phyloP scores from a whole-genome alignment of 176 grass and related monocot genomes.

The Canna indica region DNA sequence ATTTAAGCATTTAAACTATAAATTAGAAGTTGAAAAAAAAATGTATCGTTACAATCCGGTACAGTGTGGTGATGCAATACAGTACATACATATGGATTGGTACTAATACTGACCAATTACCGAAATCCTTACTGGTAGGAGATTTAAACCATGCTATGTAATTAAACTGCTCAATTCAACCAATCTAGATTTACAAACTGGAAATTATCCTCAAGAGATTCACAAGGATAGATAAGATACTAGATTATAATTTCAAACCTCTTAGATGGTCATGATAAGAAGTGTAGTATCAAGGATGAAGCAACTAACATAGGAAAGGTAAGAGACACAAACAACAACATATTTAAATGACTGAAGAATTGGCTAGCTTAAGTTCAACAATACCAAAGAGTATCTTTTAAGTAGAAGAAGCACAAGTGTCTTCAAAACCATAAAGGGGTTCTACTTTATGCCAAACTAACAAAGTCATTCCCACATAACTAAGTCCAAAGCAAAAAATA shows the following conservation, averaged over 20 bases:
- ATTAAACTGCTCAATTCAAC: neutral
- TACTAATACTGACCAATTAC: too few species aligned
- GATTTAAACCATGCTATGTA: neutral
- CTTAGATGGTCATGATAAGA: neutral
- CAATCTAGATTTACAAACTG: neutral
- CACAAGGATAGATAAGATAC: too few species aligned
- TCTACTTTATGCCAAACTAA: neutral
- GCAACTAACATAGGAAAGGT: neutral
- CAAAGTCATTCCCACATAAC: too few species aligned
- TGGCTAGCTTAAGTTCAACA: neutral
- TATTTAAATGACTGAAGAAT: neutral
- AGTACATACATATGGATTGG: too few species aligned
- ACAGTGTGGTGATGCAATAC: too few species aligned
- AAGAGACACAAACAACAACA: neutral
- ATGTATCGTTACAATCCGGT: too few species aligned
- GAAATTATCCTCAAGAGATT: neutral
- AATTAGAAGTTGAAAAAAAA: too few species aligned
- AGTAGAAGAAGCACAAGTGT: neutral
- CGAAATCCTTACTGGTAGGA: too few species aligned
- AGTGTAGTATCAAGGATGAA: too few species aligned
- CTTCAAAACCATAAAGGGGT: neutral
- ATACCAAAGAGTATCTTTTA: neutral
- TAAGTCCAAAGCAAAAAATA: too few species aligned
- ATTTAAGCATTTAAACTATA: too few species aligned
- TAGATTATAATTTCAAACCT: neutral